Conservation (phyloP, 495 filamentous ascomycete species). For the Tuber melanosporum region DNA sequence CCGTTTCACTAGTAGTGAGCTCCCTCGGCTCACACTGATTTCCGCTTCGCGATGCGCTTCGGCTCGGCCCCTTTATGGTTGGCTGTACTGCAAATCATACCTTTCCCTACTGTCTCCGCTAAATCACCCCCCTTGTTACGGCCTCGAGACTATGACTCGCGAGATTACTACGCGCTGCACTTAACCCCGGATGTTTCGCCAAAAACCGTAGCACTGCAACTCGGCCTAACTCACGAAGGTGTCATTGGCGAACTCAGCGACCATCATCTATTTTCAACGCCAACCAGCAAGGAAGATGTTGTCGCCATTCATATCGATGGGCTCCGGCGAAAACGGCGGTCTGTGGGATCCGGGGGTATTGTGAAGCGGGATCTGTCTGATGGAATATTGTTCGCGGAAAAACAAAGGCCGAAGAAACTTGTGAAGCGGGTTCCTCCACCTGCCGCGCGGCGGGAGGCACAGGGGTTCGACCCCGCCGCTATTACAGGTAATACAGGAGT, state of each 20-base stretch:
- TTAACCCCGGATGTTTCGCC: constrained; percentile 62
- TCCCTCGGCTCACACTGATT: background rate
- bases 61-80: constrained; percentile 23
- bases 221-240: constrained; percentile 79
- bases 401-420: constrained; percentile 68
- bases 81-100: constrained; percentile 24
- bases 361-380: constrained; percentile 57
- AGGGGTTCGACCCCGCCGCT: background rate
- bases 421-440: constrained; percentile 65
- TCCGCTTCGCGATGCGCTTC: constrained; percentile 21
- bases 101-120: constrained; percentile 14
- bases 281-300: constrained; percentile 57
- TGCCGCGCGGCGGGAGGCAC: constrained; percentile 9
- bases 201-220: constrained; percentile 59
- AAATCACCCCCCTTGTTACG: constrained; percentile 41
- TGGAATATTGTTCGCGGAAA: constrained; percentile 70
- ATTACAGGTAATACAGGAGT: background rate
- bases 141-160: constrained; percentile 47
- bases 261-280: constrained; percentile 78
- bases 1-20: background rate
- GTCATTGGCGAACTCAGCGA: constrained; percentile 68
- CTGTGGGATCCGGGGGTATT: constrained; percentile 49
- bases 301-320: constrained; percentile 55
- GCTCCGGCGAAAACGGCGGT: constrained; percentile 51
- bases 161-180: constrained; percentile 85